phyloP scores from a whole-genome alignment of 108 stramenopile species.

The Nitzschia putrida region DNA sequence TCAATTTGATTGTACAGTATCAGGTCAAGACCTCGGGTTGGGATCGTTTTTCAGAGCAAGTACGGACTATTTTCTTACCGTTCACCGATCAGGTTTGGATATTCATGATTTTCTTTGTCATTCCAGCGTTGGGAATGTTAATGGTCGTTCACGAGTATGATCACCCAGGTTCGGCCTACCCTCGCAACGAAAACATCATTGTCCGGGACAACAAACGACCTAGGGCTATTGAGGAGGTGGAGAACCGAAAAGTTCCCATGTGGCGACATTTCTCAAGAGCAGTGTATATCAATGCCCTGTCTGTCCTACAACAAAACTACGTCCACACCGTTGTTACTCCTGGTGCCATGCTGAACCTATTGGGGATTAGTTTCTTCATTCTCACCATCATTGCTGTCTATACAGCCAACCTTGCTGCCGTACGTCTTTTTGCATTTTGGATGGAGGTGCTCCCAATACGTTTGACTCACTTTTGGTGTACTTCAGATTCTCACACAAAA shows the following conservation, averaged over 20 bases:
- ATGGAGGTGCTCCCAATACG: not conserved
- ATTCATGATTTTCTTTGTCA: constrained; percentile 24
- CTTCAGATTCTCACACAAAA: not conserved
- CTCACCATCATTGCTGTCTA: constrained; percentile 34
- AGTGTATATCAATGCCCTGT: constrained; percentile 15
- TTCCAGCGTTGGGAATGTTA: constrained; percentile 13
- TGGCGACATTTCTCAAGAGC: not conserved
- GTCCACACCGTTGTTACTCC: constrained; percentile 9
- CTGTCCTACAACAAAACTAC: constrained; percentile 17
- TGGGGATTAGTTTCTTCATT: constrained; percentile 30
- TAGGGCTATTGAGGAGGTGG: not conserved
- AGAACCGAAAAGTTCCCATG: not conserved
- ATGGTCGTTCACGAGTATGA: constrained; percentile 27
- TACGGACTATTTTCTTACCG: constrained; percentile 26
- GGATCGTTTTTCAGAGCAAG: constrained; percentile 1
- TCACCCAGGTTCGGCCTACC: constrained; percentile 6
- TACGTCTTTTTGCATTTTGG: constrained; percentile 5
- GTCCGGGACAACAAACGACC: not conserved
- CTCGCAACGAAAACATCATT: constrained; percentile 13
- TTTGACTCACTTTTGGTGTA: not conserved
- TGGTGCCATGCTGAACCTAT: constrained; percentile 17
- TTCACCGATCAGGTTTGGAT: constrained; percentile 18
- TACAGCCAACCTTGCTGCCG: constrained; percentile 33
- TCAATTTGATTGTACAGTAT: constrained; percentile 15
- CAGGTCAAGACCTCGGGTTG: not conserved